Evolutionary conservation across 2,329 filamentous ascomycete genomes (phyloP), one percentile per base, ranked within the genome.

Genomic region (Colletotrichum sp.): DNA sequence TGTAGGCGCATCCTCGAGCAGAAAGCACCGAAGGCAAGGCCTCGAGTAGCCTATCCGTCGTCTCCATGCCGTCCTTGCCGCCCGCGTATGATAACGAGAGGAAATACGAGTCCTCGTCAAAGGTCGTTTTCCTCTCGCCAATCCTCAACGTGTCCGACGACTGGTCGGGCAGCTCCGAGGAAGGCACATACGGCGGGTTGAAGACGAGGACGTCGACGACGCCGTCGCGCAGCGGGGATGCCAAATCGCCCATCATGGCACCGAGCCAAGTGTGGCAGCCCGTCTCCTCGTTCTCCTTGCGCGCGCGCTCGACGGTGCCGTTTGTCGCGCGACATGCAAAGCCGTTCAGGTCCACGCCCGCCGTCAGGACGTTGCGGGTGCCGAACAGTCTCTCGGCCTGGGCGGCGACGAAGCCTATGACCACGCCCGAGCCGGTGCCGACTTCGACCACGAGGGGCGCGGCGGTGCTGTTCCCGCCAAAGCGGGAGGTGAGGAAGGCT

Each of bases 101-200:
- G 71, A 98, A 89, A 81, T 95, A 93, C 32, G 95, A 96, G 81
- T 98, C 96, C 73, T 93, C 91, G 72, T 96, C 95, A 79, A 95
- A 98, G 12, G 85, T 84, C 55, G 82, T 86, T 79, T 32, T 72
- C 83, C 71, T 84, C 79, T 82, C 82, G 70, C 79, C 65, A 7
- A 55, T 57, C 13, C 28, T 30, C 18, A 76, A 34, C n/a, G 67
- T 63, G 12, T 52, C 71, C 3, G 74, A 70, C 18, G 63, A 43
- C 67, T 76, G 74, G 28, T 85, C 83, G 2, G 96, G 96, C 75
- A 98, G 86, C 55, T 92, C 91, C 30, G 93, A 90, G 4, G 96
- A 98, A 3, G 97, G 97, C 16, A 99, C 97, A 83, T 99, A 99
- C 1, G 97, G 97, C 69, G 97, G 97, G 83, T 99, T 99, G 89